These are phyloP conservation scores for Melastoma malabathricum DNA, from an alignment of 345 rosid genomes.

Conservation along the genomic window DNA sequence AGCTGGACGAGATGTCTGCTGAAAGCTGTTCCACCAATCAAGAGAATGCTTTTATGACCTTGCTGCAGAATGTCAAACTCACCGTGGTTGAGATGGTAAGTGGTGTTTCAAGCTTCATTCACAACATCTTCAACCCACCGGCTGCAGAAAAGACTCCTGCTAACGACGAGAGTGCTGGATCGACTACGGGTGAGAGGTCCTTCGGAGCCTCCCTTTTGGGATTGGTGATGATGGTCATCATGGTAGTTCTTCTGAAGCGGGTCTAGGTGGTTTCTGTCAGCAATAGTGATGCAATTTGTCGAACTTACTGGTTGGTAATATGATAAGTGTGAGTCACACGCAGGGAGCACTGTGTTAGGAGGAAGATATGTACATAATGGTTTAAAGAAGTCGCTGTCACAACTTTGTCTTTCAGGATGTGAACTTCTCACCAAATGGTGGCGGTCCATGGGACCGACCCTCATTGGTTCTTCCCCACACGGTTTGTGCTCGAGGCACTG, in stretches of 20 bases:
- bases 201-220: slow-evolving; percentile 35
- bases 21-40: neutral
- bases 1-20: slow-evolving; percentile 18
- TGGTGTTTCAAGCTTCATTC: slow-evolving; percentile 31
- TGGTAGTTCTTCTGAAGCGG: slow-evolving; percentile 55
- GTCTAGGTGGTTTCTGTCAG: slow-evolving; percentile 8
- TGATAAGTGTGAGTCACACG: no score
- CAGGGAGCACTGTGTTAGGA: no score
- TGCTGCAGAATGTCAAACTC: slow-evolving; percentile 34
- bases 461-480: no score
- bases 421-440: no score
- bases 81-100: slow-evolving; percentile 37
- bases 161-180: slow-evolving; percentile 12
- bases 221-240: slow-evolving; percentile 47
- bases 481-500: no score
- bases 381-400: no score
- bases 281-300: slow-evolving; percentile 19
- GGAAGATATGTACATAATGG: no score
- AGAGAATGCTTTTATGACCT: slow-evolving; percentile 8
- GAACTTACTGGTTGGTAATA: neutral
- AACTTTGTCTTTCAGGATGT: no score
- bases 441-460: no score
- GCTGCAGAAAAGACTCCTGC: slow-evolving; percentile 16
- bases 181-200: slow-evolving; percentile 15
- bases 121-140: slow-evolving; percentile 27